Evolutionary conservation across 495 filamentous ascomycete species (phyloP).

Genomic region (Penicillium pancosmium): DNA sequence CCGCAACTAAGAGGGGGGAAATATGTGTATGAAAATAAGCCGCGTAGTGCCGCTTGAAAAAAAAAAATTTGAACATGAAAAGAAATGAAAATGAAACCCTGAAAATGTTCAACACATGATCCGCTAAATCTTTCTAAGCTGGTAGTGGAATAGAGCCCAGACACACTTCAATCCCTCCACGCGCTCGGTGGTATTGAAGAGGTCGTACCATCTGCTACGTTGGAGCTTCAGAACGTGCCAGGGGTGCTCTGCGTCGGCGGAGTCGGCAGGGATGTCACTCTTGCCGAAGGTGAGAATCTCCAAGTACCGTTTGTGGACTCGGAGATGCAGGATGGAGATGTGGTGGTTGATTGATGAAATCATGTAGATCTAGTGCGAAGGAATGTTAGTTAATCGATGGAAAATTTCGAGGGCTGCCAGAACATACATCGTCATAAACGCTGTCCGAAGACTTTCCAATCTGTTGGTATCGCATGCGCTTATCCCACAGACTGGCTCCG

Average conservation of each 20-base stretch:
- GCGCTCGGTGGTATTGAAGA: conserved; percentile 69
- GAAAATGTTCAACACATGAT: no score
- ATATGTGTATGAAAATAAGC: no score
- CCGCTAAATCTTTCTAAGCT: conserved; percentile 54
- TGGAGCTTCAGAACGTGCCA: conserved; percentile 68
- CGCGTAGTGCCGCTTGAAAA: not conserved
- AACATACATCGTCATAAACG: conserved; percentile 58
- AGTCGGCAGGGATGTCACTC: conserved; percentile 39
- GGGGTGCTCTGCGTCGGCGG: conserved; percentile 52
- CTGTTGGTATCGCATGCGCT: conserved; percentile 68
- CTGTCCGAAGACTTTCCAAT: conserved; percentile 63
- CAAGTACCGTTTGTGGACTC: conserved; percentile 69
- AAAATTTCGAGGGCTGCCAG: not conserved
- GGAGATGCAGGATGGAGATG: conserved; percentile 70
- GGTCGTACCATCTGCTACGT: conserved; percentile 77
- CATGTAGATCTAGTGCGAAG: conserved; percentile 67
- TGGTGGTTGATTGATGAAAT: conserved; percentile 84
- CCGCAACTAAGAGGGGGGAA: no score
- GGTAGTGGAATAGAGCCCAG: conserved; percentile 75
- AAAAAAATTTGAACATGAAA: not conserved
- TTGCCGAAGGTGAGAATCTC: conserved; percentile 48
- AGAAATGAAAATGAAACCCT: not conserved
- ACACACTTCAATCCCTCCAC: conserved; percentile 70
- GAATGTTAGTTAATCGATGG: not conserved
- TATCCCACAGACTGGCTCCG: conserved; percentile 73